These are phyloP conservation scores for Albatrellus ellisii DNA, from an alignment of 768 basidiomycete species.

Conservation along the genomic window DNA sequence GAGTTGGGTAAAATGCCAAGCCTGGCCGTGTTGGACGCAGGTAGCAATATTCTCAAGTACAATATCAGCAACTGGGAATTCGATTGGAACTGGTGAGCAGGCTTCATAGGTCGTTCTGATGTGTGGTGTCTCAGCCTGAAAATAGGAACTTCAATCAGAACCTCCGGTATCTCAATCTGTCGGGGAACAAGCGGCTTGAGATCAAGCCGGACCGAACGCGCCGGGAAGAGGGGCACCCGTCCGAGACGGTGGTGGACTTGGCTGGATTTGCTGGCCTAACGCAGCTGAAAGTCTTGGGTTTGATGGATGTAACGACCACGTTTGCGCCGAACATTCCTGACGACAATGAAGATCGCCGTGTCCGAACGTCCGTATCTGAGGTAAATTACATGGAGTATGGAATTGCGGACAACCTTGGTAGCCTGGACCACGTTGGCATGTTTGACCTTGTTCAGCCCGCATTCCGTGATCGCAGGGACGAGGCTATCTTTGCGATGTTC, in stretches of 20 bases:
- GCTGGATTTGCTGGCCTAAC: slow-evolving; percentile 83
- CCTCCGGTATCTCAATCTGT: slow-evolving; percentile 88
- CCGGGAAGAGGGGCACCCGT: slow-evolving; percentile 20
- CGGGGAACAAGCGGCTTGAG: slow-evolving; percentile 92
- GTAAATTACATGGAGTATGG: slow-evolving; percentile 92
- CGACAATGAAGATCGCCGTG: slow-evolving; percentile 78
- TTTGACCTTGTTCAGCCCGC: slow-evolving; percentile 85
- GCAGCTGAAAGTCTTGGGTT: slow-evolving; percentile 79
- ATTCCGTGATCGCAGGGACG: slow-evolving; percentile 62
- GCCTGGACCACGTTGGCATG: slow-evolving; percentile 72
- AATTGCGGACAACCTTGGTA: slow-evolving; percentile 85
- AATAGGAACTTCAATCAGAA: slow-evolving; percentile 92
- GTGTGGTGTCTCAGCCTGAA: background rate
- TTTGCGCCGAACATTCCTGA: slow-evolving; percentile 53
- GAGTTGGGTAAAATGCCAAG: slow-evolving; percentile 77
- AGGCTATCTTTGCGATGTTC: slow-evolving; percentile 95
- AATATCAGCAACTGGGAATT: slow-evolving; percentile 98
- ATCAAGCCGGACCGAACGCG: slow-evolving; percentile 63
- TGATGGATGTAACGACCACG: slow-evolving; percentile 87
- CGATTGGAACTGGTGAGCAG: slow-evolving; percentile 93
- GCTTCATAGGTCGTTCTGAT: background rate
- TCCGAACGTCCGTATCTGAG: slow-evolving; percentile 81
- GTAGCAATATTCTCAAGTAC: slow-evolving; percentile 88
- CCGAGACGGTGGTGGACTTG: slow-evolving; percentile 22
- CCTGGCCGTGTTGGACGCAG: slow-evolving; percentile 78